Evolutionary conservation across 2,329 filamentous ascomycete species (phyloP).

Genomic region (Aspergillus glaucus): DNA sequence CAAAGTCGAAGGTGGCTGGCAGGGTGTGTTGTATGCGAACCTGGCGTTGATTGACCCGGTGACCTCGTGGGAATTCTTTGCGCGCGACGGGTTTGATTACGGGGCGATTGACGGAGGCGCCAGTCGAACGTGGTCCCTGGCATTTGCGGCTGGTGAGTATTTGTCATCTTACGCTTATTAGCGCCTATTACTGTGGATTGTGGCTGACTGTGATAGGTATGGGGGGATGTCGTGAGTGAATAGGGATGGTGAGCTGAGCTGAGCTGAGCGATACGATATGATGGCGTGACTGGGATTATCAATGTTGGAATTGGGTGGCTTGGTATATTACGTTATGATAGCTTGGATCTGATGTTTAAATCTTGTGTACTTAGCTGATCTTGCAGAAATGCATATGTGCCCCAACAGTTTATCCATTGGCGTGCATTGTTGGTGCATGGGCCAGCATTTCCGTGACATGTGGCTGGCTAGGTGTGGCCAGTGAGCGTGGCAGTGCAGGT

Average conservation of each 20-base stretch:
- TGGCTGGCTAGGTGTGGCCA: not conserved
- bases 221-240: not conserved
- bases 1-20: conserved; percentile 69
- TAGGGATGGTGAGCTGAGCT: not conserved
- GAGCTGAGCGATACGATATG: too few species aligned
- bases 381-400: too few species aligned
- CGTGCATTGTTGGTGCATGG: too few species aligned
- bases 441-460: not conserved
- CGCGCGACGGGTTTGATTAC: conserved; percentile 57
- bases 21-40: conserved; percentile 76
- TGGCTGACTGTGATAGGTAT: conserved; percentile 15
- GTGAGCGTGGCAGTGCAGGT: not conserved
- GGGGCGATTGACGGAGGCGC: conserved; percentile 69
- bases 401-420: too few species aligned
- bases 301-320: too few species aligned
- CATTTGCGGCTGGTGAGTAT: conserved; percentile 62
- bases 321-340: too few species aligned
- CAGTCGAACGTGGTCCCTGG: conserved; percentile 77
- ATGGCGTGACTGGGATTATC: not conserved
- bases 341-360: too few species aligned
- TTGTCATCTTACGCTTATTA: too few species aligned
- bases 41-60: conserved; percentile 68
- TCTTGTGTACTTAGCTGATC: too few species aligned
- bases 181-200: conserved; percentile 8
- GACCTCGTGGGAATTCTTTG: conserved; percentile 70